Conservation (phyloP, 2,329 filamentous ascomycete genomes). For the Emmonsia crescens region DNA sequence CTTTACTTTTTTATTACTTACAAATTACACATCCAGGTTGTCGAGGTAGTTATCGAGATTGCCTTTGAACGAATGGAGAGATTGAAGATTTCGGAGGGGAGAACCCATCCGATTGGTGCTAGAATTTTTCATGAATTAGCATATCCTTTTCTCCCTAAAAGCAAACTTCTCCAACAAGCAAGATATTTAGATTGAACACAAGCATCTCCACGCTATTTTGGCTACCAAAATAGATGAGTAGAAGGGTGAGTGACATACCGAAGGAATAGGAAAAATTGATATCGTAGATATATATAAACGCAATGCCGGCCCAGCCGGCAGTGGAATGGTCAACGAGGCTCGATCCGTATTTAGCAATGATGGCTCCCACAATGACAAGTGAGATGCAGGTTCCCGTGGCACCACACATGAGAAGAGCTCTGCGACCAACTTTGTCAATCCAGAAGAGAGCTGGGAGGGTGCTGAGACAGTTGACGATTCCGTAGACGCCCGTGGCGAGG, state of each 20-base stretch:
- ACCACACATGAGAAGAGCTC: constrained; percentile 26
- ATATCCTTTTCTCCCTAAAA: background rate
- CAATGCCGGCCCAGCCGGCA: constrained; percentile 28
- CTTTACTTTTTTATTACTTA: constrained; percentile 13
- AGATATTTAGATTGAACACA: background rate
- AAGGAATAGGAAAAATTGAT: constrained; percentile 30
- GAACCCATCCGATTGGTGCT: constrained; percentile 30
- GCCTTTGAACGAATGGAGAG: constrained; percentile 29
- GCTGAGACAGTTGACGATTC: constrained; percentile 30
- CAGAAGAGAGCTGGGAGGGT: constrained; percentile 26
- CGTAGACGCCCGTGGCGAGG: constrained; percentile 28
- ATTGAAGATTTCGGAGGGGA: constrained; percentile 32
- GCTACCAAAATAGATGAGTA: background rate
- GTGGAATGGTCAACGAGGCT: constrained; percentile 19
- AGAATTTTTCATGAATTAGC: background rate
- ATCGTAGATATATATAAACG: constrained; percentile 30
- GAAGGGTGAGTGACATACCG: constrained; percentile 16
- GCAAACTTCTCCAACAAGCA: background rate
- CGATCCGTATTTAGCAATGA: constrained; percentile 24
- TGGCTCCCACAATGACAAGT: constrained; percentile 26
- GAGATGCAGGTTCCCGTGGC: constrained; percentile 27
- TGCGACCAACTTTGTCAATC: constrained; percentile 26
- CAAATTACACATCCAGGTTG: constrained; percentile 33
- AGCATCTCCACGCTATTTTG: background rate
- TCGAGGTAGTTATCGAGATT: constrained; percentile 29